These are phyloP conservation scores for Huntiella abstrusa DNA, from an alignment of 2,329 filamentous ascomycete genomes.

Conservation along the genomic window DNA sequence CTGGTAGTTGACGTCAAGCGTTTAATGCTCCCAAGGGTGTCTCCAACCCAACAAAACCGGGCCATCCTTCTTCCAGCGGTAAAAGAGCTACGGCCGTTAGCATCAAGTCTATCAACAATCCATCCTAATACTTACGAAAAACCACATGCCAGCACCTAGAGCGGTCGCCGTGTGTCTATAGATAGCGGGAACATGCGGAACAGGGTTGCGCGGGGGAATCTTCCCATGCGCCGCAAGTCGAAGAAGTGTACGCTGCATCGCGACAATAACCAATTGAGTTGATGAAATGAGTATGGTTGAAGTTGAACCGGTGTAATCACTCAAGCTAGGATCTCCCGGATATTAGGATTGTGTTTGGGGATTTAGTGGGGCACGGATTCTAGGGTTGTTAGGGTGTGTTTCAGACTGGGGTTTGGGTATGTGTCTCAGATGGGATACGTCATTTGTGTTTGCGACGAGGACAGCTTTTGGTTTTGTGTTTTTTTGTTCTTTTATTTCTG, in stretches of 20 bases:
- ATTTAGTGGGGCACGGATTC: no score
- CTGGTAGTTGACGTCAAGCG: not conserved
- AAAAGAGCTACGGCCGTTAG: conserved; percentile 53
- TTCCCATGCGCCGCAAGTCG: not conserved
- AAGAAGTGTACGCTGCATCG: not conserved
- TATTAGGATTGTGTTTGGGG: no score
- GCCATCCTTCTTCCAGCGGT: conserved; percentile 89
- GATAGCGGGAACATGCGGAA: conserved; percentile 35
- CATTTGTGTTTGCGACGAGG: no score
- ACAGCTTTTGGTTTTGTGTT: not conserved
- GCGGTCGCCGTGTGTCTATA: conserved; percentile 78
- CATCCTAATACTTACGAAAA: conserved; percentile 54
- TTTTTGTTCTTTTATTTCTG: not conserved
- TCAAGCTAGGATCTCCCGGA: no score
- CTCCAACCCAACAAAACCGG: conserved; percentile 78
- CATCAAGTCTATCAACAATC: not conserved
- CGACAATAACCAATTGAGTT: no score
- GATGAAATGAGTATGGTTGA: no score
- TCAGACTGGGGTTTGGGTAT: no score
- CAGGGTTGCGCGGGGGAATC: conserved; percentile 15
- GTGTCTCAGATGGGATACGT: no score
- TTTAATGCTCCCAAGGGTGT: conserved; percentile 89
- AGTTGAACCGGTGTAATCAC: no score
- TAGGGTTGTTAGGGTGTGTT: no score
- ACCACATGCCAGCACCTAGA: conserved; percentile 95